Conservation (phyloP, 805 yeast genomes). For the Millerozyma miso region DNA sequence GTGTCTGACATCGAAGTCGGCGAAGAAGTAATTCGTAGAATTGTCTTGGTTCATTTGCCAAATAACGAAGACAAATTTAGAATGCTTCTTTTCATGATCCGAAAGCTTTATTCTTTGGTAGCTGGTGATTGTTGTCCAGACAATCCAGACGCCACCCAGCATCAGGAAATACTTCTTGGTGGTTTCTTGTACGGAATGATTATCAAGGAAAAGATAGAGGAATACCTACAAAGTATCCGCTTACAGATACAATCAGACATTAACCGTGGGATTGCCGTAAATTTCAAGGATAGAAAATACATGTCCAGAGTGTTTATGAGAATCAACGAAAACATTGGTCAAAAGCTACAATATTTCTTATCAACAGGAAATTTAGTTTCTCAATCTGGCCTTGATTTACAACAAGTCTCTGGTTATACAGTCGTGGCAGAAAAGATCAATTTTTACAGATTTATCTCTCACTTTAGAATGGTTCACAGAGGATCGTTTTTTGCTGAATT, state of each 20-base stretch:
- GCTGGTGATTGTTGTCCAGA: constrained; percentile 97
- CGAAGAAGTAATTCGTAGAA: constrained; percentile 70
- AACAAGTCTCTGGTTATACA: constrained; percentile 96
- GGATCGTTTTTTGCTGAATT: constrained; percentile 98
- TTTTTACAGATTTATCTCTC: constrained; percentile 95
- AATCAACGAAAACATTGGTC: constrained; percentile 90
- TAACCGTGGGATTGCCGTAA: constrained; percentile 73
- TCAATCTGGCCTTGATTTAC: constrained; percentile 95
- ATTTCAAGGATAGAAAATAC: constrained; percentile 80
- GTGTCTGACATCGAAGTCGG: constrained; percentile 90
- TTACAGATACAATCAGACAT: constrained; percentile 76
- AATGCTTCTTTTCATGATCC: constrained; percentile 86
- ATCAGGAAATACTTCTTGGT: constrained; percentile 92
- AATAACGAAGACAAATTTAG: constrained; percentile 77
- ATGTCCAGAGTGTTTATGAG: constrained; percentile 74
- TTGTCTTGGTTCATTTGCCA: constrained; percentile 84
- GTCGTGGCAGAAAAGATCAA: constrained; percentile 98
- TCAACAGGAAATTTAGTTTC: constrained; percentile 97
- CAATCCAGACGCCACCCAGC: constrained; percentile 99
- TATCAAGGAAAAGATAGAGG: constrained; percentile 92
- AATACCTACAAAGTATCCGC: constrained; percentile 70
- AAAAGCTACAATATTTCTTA: constrained; percentile 87
- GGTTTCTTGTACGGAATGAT: constrained; percentile 97
- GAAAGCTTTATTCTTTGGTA: constrained; percentile 89
- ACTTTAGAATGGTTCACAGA: constrained; percentile 99